A percentile compares a stretch with the other conserved stretches of the same genome.
Evolutionary conservation across 139 green algal species (phyloP).

Genomic region (Chlamydomonas asymmetrica): DNA sequence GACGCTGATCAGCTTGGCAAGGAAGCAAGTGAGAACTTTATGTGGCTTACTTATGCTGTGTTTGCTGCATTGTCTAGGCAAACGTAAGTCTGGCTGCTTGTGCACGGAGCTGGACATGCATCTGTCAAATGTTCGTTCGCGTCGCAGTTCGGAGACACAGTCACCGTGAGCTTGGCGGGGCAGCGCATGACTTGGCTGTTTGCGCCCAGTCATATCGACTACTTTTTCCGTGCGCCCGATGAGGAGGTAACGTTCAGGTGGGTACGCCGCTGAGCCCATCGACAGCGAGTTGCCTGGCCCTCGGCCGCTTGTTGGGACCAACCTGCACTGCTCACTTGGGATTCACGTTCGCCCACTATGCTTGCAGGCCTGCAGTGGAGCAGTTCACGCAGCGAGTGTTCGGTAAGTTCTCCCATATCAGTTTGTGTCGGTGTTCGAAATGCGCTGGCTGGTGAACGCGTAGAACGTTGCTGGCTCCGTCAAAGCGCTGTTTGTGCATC

Average conservation of each 20-base stretch:
- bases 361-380: conserved; percentile 65
- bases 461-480: too few relatives aligned
- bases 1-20: conserved; percentile 40
- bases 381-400: conserved; percentile 80
- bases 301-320: too few relatives aligned
- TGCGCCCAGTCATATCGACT: conserved; percentile 41
- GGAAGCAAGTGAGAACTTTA: conserved; percentile 23
- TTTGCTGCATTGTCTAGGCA: neutral
- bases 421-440: conserved; percentile 31
- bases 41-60: neutral
- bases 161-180: conserved; percentile 9
- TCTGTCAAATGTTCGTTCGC: neutral
- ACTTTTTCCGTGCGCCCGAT: conserved; percentile 66
- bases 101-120: neutral
- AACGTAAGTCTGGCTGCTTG: neutral
- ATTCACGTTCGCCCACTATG: neutral
- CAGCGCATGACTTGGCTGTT: conserved; percentile 66
- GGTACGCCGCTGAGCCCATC: too few relatives aligned
- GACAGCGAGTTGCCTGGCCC: too few relatives aligned
- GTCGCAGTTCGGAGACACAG: conserved; percentile 9
- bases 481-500: too few relatives aligned
- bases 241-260: conserved; percentile 61
- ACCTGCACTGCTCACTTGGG: neutral
- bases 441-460: too few relatives aligned
- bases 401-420: too few relatives aligned